Evolutionary conservation across 2,329 filamentous ascomycete species (phyloP).

Genomic region (Alternaria atra): DNA sequence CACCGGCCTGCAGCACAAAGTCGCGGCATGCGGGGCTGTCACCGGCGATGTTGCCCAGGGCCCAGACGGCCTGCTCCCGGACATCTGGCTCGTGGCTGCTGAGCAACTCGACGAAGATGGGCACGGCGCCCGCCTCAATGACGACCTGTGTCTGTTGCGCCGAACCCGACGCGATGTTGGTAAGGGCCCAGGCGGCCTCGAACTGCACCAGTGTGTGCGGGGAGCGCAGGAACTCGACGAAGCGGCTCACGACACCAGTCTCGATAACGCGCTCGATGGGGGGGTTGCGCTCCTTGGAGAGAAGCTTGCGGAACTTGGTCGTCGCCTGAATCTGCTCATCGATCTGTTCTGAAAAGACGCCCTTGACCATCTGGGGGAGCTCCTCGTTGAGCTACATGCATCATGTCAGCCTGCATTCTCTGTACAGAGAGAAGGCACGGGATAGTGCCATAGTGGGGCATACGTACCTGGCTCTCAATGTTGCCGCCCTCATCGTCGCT

Average conservation of each 20-base stretch:
- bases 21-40: constrained; percentile 98
- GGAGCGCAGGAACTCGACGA: constrained; percentile 97
- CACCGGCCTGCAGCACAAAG: constrained; percentile 91
- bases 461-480: constrained; percentile 91
- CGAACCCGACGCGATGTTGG: constrained; percentile 98
- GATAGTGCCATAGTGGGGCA: constrained; percentile 25
- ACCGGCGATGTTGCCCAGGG: constrained; percentile 96
- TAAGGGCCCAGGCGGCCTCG: constrained; percentile 97
- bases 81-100: constrained; percentile 97
- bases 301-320: constrained; percentile 96
- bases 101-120: constrained; percentile 96
- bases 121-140: constrained; percentile 96
- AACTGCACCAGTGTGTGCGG: constrained; percentile 98
- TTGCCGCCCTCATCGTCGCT: constrained; percentile 97
- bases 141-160: constrained; percentile 98
- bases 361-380: constrained; percentile 96
- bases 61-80: constrained; percentile 97
- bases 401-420: constrained; percentile 26
- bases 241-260: constrained; percentile 95
- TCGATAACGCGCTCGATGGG: constrained; percentile 99
- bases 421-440: not conserved
- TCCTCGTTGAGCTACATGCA: constrained; percentile 85
- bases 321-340: constrained; percentile 97
- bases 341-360: constrained; percentile 98
- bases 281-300: constrained; percentile 98